A percentile compares a stretch with the other conserved stretches of the same genome.
These are phyloP conservation scores for Furcasterigmium sp. DNA, from an alignment of 2,329 filamentous ascomycete genomes.

Conservation along the genomic window DNA sequence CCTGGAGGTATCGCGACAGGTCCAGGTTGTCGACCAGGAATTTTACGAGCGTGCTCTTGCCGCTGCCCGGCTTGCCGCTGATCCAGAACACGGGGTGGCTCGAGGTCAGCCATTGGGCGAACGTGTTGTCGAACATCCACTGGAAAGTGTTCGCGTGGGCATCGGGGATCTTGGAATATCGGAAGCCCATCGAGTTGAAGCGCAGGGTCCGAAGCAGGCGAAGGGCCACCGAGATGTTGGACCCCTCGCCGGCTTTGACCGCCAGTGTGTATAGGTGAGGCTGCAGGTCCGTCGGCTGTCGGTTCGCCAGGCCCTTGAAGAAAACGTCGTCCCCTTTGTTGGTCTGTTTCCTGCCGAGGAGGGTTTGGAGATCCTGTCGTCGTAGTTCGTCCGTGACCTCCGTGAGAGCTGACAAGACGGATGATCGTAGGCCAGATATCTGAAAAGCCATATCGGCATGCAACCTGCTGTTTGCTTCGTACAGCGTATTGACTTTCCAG, in stretches of 20 bases:
- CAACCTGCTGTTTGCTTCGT: not conserved
- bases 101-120: constrained; percentile 16
- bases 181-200: constrained; percentile 3
- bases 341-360: not conserved
- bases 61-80: constrained; percentile 38
- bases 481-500: not conserved
- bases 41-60: constrained; percentile 43
- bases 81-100: constrained; percentile 26
- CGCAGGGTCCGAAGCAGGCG: constrained; percentile 2
- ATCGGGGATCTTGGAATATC: constrained; percentile 20
- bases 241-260: too few species aligned
- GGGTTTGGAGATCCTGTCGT: not conserved
- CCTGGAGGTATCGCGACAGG: constrained; percentile 18
- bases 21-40: constrained; percentile 23
- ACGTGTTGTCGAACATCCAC: constrained; percentile 30
- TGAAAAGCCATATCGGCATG: not conserved
- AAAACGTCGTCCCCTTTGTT: not conserved
- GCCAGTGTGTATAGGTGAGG: too few species aligned
- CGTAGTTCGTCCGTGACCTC: not conserved
- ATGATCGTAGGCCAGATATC: not conserved
- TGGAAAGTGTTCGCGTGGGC: constrained; percentile 35
- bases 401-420: not conserved
- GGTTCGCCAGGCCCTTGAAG: not conserved
- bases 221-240: not conserved
- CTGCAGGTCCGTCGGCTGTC: not conserved